A percentile compares a stretch with the other conserved stretches of the same genome.
Conservation (phyloP, 495 filamentous ascomycete genomes). For the Clohesyomyces aquaticus region DNA sequence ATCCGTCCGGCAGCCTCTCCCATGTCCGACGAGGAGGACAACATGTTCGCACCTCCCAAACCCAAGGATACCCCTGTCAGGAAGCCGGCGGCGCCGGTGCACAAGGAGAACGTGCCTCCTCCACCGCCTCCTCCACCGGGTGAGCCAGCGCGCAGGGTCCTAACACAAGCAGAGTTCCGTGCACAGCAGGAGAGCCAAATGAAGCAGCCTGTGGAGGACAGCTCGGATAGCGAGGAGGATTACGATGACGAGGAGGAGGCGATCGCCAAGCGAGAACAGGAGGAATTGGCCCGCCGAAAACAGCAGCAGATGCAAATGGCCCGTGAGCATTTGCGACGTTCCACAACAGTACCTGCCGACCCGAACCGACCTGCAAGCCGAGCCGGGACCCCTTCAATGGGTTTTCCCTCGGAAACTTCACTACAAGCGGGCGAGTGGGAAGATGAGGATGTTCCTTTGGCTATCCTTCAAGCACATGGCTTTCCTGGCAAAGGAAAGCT, state of each 20-base stretch:
- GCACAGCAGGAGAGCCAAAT: slow-evolving; percentile 17
- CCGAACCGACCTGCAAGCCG: slow-evolving; percentile 17
- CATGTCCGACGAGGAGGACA: slow-evolving; percentile 26
- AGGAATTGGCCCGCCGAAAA: slow-evolving; percentile 68
- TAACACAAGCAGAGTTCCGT: slow-evolving; percentile 31
- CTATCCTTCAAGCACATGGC: slow-evolving; percentile 86
- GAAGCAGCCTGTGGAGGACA: slow-evolving; percentile 20
- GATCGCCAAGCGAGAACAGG: slow-evolving; percentile 66
- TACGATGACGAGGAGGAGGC: slow-evolving; percentile 55
- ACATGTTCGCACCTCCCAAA: slow-evolving; percentile 23
- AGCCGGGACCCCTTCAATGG: slow-evolving; percentile 18
- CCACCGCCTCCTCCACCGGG: slow-evolving; percentile 8
- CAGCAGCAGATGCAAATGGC: slow-evolving; percentile 80
- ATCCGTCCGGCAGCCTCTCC: background rate
- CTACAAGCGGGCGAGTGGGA: slow-evolving; percentile 50
- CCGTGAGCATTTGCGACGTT: slow-evolving; percentile 83
- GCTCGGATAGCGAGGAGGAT: slow-evolving; percentile 48
- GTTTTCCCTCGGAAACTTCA: slow-evolving; percentile 38
- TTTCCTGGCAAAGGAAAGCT: slow-evolving; percentile 85
- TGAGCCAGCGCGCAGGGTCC: slow-evolving; percentile 5
- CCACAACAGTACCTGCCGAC: slow-evolving; percentile 29
- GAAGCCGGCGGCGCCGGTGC: slow-evolving; percentile 9
- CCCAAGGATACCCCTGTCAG: background rate
- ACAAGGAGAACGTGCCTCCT: slow-evolving; percentile 12
- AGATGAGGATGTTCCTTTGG: slow-evolving; percentile 66